A percentile compares a stretch with the other conserved stretches of the same genome.
Conservation (phyloP, 495 filamentous ascomycete genomes). For the Glarea lozoyensis region DNA sequence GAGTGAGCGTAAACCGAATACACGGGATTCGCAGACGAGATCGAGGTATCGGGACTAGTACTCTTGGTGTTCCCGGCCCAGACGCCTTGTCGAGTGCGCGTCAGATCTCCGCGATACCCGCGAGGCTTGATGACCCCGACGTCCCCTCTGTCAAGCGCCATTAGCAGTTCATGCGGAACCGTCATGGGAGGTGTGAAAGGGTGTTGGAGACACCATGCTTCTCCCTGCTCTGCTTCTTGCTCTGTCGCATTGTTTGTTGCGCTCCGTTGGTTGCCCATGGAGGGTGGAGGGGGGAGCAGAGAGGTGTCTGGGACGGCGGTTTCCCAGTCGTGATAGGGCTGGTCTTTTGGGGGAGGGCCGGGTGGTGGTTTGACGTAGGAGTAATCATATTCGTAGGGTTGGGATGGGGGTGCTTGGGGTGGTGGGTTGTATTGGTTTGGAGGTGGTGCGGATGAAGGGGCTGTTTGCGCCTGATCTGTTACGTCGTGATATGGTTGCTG, state of each 20-base stretch:
- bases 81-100: slow-evolving; percentile 29
- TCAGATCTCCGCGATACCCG: slow-evolving; percentile 20
- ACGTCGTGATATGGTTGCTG: slow-evolving; percentile 18
- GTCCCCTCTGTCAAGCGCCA: slow-evolving; percentile 17
- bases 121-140: slow-evolving; percentile 21
- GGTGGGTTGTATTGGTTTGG: slow-evolving; percentile 1
- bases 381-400: slow-evolving; percentile 19
- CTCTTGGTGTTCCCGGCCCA: slow-evolving; percentile 30
- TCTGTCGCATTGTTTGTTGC: slow-evolving; percentile 65
- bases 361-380: no score
- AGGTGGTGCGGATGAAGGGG: slow-evolving; percentile 10
- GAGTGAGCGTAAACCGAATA: slow-evolving; percentile 64
- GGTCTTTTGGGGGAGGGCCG: slow-evolving; percentile 32
- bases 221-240: slow-evolving; percentile 61
- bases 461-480: not conserved
- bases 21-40: slow-evolving; percentile 64
- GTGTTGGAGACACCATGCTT: slow-evolving; percentile 56
- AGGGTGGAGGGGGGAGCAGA: slow-evolving; percentile 74
- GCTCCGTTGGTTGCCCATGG: slow-evolving; percentile 55
- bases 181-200: slow-evolving; percentile 53
- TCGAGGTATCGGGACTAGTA: slow-evolving; percentile 36
- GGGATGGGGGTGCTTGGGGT: not conserved
- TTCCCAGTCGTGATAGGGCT: slow-evolving; percentile 62
- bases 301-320: slow-evolving; percentile 69
- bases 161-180: slow-evolving; percentile 28